These are phyloP conservation scores for Schizophyllum commune DNA, from an alignment of 1,284 basidiomycete genomes.

Conservation along the genomic window DNA sequence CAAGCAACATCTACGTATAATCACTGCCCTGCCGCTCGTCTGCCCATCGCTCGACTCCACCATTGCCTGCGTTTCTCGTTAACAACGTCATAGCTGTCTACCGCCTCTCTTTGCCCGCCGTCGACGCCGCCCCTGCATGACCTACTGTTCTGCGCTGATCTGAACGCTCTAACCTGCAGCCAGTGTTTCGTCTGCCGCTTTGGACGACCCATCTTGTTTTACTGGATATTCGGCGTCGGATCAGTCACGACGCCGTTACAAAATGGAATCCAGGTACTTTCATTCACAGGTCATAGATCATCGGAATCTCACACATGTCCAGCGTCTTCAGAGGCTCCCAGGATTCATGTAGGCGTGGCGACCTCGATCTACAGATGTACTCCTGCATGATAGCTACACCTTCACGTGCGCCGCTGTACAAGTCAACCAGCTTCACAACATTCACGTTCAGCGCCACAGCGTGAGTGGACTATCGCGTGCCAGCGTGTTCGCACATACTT, in stretches of 20 bases:
- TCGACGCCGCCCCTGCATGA: background rate
- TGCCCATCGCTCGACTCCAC: background rate
- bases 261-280: background rate
- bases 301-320: too few species aligned
- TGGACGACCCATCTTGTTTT: too few species aligned
- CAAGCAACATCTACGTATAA: background rate
- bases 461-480: background rate
- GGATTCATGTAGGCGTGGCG: background rate
- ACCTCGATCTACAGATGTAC: background rate
- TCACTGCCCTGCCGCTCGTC: background rate
- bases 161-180: too few species aligned
- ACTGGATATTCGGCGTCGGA: background rate
- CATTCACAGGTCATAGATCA: background rate
- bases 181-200: too few species aligned
- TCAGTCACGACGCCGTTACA: background rate
- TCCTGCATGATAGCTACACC: background rate
- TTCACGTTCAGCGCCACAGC: background rate
- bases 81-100: background rate
- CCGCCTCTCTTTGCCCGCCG: background rate
- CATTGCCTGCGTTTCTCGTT: background rate
- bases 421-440: background rate
- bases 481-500: background rate
- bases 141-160: background rate
- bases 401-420: background rate
- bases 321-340: too few species aligned